Evolutionary conservation across 345 rosid species (phyloP), one percentile per base, ranked within the genome.

Genomic region (Eucalyptus urophylla): DNA sequence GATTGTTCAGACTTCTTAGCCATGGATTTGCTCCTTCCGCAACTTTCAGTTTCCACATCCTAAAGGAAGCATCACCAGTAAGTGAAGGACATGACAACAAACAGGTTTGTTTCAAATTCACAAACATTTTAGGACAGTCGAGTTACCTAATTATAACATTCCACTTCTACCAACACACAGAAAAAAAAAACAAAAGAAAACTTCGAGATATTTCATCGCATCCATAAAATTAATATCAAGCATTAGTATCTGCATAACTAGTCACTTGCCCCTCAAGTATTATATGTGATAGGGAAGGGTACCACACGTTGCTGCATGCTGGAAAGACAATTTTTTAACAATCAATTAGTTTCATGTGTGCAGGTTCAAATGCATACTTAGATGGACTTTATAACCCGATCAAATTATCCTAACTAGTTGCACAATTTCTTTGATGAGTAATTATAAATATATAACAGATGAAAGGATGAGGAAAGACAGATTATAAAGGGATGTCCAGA

Each of bases 11-110:
- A 10, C 96, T 94, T 90, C 96, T 90, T 37, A 97, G 93, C 98
- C 98, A 97, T 40, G 96, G 95, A 92, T 89, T 93, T 40, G 93
- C 96, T 91, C 97, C 99, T 87, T 95, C 97, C 5, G 97, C 97
- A 88, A 96, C 92, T 94, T 94, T 97, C 90, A 97, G 92, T 92
- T 92, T 97, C 99, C 99, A 97, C 99, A 97, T 97, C 92, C 87
- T 65, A 45, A 88, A 86, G 47, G 33, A 29, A 86, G 86, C 17
- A 33, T 65, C 17, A 50, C 87, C 22, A 50, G 76, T 86, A 47
- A 86, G 87, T 51, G 47, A 76, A 76, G 85, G 16, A 43, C 47
- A 76, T 40, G 29, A 21, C 43, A 44, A 76, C 85, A 76, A 40
- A 11, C 47, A 76, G 47, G 5, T 10, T 37, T 21, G 40, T 76